phyloP scores from a whole-genome alignment of 495 filamentous ascomycete species.

The Hyaloscypha finlandica region DNA sequence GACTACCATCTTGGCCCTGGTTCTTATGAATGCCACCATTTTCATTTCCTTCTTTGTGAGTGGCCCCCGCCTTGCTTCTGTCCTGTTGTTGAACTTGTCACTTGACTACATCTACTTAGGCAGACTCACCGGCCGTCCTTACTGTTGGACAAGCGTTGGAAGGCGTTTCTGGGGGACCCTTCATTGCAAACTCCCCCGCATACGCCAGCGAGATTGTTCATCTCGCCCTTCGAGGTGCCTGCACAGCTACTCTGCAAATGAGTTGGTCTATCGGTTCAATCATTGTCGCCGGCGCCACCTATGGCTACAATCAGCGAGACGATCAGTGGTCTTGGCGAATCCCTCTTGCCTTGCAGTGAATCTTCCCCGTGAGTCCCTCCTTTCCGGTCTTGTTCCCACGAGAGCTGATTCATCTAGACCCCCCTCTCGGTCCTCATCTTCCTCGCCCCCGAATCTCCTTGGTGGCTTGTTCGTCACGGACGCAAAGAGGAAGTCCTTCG shows the following conservation, averaged over 20 bases:
- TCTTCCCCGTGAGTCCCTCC: constrained; percentile 44
- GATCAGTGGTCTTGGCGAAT: constrained; percentile 37
- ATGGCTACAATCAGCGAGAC: constrained; percentile 17
- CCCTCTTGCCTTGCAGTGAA: constrained; percentile 57
- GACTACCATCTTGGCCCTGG: constrained; percentile 46
- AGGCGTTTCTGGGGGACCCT: constrained; percentile 74
- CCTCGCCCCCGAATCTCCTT: constrained; percentile 52
- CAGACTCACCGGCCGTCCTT: constrained; percentile 45
- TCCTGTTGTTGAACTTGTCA: neutral
- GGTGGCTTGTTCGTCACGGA: constrained; percentile 60
- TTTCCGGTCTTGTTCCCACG: neutral
- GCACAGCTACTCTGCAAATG: constrained; percentile 48
- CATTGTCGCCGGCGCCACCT: constrained; percentile 60
- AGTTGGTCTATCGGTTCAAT: constrained; percentile 72
- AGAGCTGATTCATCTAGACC: constrained; percentile 24
- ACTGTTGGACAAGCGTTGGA: constrained; percentile 55
- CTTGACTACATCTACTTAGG: constrained; percentile 17
- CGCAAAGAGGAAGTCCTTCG: constrained; percentile 48
- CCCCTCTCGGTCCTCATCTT: constrained; percentile 42
- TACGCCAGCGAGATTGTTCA: constrained; percentile 40
- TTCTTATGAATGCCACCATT: constrained; percentile 45
- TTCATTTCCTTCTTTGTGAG: constrained; percentile 53
- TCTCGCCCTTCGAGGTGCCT: constrained; percentile 16
- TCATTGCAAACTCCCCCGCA: constrained; percentile 53
- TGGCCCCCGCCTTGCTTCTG: neutral